Evolutionary conservation across 768 basidiomycete species (phyloP).

Genomic region (Russula sp.): DNA sequence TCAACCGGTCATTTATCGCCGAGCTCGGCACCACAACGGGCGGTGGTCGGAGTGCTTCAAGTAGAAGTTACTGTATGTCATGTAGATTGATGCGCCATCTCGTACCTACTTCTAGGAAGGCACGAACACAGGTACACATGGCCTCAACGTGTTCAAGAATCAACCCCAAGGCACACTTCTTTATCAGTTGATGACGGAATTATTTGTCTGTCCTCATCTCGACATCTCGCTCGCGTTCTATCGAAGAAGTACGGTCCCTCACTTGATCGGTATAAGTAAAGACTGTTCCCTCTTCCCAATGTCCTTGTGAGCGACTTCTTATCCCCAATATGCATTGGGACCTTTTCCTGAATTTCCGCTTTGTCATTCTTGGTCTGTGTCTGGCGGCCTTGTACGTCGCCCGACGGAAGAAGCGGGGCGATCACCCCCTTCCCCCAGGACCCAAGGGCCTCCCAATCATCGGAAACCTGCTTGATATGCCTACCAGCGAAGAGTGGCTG

Average conservation of each 20-base stretch:
- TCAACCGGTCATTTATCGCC: no score
- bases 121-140: no score
- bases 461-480: slow-evolving; percentile 11
- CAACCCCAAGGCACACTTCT: no score
- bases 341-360: background rate
- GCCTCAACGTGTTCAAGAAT: no score
- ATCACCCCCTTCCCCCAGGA: slow-evolving; percentile 1
- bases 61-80: no score
- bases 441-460: slow-evolving; percentile 3
- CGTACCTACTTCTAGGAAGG: no score
- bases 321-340: background rate
- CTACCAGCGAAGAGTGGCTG: background rate
- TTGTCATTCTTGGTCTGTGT: background rate
- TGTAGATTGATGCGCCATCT: no score
- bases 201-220: no score
- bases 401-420: background rate
- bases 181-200: no score
- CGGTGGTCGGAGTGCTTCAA: no score
- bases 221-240: background rate
- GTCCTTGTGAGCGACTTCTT: no score
- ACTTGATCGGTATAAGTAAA: background rate
- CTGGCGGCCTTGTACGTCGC: background rate
- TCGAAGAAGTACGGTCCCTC: background rate
- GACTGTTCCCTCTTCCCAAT: background rate
- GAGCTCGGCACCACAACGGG: no score